Evolutionary conservation across 768 basidiomycete species (phyloP).

Genomic region (Trametes elegans): DNA sequence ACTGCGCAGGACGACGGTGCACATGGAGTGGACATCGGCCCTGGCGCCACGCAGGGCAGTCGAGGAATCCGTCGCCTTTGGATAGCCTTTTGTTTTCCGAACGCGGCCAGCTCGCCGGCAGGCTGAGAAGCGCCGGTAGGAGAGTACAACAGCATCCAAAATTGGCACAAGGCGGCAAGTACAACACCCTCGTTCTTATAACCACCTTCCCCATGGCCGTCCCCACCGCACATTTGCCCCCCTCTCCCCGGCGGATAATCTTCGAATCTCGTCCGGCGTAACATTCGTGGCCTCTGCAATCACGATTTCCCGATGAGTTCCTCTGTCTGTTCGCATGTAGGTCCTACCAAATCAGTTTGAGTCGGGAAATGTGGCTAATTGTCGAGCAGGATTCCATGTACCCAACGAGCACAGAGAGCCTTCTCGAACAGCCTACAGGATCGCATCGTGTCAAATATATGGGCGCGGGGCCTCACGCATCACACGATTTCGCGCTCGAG

Average conservation of each 20-base stretch:
- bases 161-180: conserved; percentile 15
- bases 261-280: neutral
- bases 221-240: conserved; percentile 3
- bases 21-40: conserved; percentile 3
- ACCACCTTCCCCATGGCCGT: conserved; percentile 2
- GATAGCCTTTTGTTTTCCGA: conserved; percentile 21
- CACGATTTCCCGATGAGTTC: conserved; percentile 12
- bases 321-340: conserved; percentile 20
- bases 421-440: conserved; percentile 38
- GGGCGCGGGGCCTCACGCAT: conserved; percentile 41
- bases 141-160: conserved; percentile 17
- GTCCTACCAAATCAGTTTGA: neutral
- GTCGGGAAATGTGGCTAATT: conserved; percentile 2
- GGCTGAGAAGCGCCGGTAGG: neutral
- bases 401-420: conserved; percentile 25
- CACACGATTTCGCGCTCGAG: conserved; percentile 66
- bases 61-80: conserved; percentile 2
- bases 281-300: neutral
- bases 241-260: neutral
- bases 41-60: neutral
- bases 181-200: conserved; percentile 16
- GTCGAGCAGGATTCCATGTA: conserved; percentile 21
- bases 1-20: neutral
- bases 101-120: conserved; percentile 4
- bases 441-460: conserved; percentile 66